Evolutionary conservation across 305 asterid genomes (phyloP), one percentile per base, ranked within the genome.

Genomic region (Ajuga reptans): DNA sequence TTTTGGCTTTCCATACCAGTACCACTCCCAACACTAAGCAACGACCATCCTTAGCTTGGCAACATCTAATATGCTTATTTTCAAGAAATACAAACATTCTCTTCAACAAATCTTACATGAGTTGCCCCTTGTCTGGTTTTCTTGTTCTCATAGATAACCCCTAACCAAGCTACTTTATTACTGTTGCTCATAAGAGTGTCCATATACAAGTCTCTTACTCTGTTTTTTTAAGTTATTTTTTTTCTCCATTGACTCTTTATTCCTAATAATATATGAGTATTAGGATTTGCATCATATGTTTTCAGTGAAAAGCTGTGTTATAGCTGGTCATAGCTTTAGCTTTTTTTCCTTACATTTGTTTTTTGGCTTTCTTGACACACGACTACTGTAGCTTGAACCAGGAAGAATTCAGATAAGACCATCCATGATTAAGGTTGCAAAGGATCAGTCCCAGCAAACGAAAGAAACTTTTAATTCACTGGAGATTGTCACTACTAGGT

Each of bases 401-500:
- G 74, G 90, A 50, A 84, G 77, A 37, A 85, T 92, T 84, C 92
- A 85, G 69, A 74, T 92, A 61, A 86, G 98, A 62, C 86, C 83
- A 11, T 92, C 96, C 57, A 92, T 92, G 97, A 71, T 88, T 42
- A 92, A 89, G 82, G 97, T 89, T 11, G 63, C 74, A 60, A 79
- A 53, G 70, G 98, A 90, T 72, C 24, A 41, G 21, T 39, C 52
- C 34, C 12, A n/a, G 9, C 52, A 72, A 3, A 16, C 27, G 57
- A 46, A 62, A 24, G 73, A 72, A 39, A 68, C 79, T 54, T 80
- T 84, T 52, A 82, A 85, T 77, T 88, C 97, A 0, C 74, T 92
- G 72, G 96, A 92, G 86, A 80, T 92, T 56, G 88, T 82, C 62
- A 59, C 65, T 17, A 66, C 74, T 47, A 92, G 96, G 97, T 90